Conservation (phyloP, 1,284 basidiomycete species). For the Moesziomyces sp. region DNA sequence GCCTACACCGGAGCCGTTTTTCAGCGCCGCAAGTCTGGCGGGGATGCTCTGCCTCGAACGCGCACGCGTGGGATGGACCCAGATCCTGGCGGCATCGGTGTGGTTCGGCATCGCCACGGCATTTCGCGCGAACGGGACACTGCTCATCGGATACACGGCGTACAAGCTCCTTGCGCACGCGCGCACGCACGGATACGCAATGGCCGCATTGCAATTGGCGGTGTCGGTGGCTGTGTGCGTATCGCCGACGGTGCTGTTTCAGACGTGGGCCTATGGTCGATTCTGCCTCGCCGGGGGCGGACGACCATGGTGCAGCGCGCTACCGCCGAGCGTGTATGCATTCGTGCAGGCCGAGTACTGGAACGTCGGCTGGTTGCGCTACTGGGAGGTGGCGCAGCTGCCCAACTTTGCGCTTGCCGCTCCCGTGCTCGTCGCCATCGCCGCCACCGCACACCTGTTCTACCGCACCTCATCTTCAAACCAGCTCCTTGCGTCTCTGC, state of each 20-base stretch:
- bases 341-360: conserved; percentile 88
- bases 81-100: conserved; percentile 74
- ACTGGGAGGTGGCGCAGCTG: conserved; percentile 84
- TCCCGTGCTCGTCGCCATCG: conserved; percentile 72
- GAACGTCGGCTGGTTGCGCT: conserved; percentile 82
- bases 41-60: conserved; percentile 27
- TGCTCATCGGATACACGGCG: conserved; percentile 76
- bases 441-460: conserved; percentile 60
- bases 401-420: conserved; percentile 87
- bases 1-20: conserved; percentile 86
- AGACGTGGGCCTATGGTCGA: conserved; percentile 74
- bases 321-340: conserved; percentile 80
- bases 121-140: conserved; percentile 84
- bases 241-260: conserved; percentile 78
- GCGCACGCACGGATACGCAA: not conserved
- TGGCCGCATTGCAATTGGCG: conserved; percentile 2
- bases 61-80: conserved; percentile 30
- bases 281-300: conserved; percentile 73
- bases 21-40: conserved; percentile 73
- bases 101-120: conserved; percentile 76
- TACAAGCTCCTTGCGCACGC: conserved; percentile 43
- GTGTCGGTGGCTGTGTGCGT: not conserved
- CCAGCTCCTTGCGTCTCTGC: conserved; percentile 55
- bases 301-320: conserved; percentile 76
- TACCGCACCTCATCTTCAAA: not conserved